Conservation (phyloP, 306 rosid genomes). For the Luffa acutangula region DNA sequence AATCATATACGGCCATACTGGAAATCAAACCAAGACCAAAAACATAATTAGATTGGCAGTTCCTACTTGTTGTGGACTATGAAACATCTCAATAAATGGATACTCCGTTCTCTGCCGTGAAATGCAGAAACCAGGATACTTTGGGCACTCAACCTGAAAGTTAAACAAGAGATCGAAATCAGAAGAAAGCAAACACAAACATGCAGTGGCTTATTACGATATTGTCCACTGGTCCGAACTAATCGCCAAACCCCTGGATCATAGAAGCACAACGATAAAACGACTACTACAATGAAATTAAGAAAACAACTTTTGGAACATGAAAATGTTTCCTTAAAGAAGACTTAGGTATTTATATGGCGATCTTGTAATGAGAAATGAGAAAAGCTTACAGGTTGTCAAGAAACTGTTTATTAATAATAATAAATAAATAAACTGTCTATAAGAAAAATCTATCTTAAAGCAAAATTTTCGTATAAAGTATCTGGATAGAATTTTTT, state of each 20-base stretch:
- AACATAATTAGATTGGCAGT: not conserved
- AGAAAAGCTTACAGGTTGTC: not conserved
- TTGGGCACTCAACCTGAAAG: conserved; percentile 94
- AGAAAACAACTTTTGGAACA: not conserved
- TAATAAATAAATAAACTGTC: not conserved
- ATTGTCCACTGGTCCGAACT: not conserved
- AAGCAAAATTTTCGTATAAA: not conserved
- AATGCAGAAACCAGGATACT: conserved; percentile 88
- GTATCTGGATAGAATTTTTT: not conserved
- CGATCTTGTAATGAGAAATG: not conserved
- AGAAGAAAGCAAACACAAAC: not conserved
- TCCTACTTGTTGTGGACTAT: conserved; percentile 68
- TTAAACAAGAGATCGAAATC: conserved; percentile 3
- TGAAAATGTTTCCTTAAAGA: not conserved
- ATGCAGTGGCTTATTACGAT: not conserved
- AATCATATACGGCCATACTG: not conserved
- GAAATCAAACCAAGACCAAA: not conserved
- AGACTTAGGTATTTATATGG: not conserved
- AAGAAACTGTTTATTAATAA: not conserved
- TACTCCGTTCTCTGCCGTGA: conserved; percentile 83
- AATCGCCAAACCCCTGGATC: not conserved
- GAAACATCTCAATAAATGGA: conserved; percentile 77
- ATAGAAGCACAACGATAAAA: not conserved
- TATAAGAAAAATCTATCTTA: not conserved
- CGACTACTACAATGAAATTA: not conserved